Base-by-base conservation (phyloP, 192 early-diverging fungal species). In the Mortierella claussenii region DNA sequence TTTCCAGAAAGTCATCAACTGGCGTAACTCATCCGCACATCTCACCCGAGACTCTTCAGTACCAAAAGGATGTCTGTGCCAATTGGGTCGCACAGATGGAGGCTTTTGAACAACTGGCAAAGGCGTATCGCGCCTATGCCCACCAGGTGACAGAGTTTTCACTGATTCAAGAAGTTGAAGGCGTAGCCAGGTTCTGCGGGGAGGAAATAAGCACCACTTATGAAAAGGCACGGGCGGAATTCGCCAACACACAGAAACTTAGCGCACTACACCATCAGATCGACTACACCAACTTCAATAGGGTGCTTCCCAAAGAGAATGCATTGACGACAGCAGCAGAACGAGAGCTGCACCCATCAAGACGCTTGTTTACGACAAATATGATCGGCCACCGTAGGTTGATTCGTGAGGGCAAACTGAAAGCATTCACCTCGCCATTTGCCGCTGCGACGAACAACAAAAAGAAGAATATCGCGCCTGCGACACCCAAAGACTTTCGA, bases 271-370 rank as follows among this genome's bases (percentile, higher is more conserved):
- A 76, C 18, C 50, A 49, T 12, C 58, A 66, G 15, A 61, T 76
- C 21, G 64, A 76, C 21, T 76, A 76, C 30, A 48, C 56, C 2
- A 59, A 76, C 15, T 13, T 66, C 3, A 26, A 42, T 52, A 61
- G 48, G 42, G 18, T 11, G 0, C 17, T 76, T 30, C 57, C 57
- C 26, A 76, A 76, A 32, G 56, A 55, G 0, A 76, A 61, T 33
- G 71, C 71, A 0, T 34, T 76, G 52, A 76, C 71, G 7, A 76
- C 71, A 2, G 52, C 31, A 0, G 71, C 55, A 37, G 71, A 76
- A 23, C 71, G 71, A 1, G 44, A 40, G 28, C 42, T 40, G 6
- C 21, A 18, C 15, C 53, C 49, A n/a, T 37, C 31, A 13, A 40
- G 46, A 9, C 63, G 63, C 3, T 45, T 76, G 7, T 61, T 76